Conservation (phyloP, 108 stramenopile species). For the Mediolabrus comicus region DNA sequence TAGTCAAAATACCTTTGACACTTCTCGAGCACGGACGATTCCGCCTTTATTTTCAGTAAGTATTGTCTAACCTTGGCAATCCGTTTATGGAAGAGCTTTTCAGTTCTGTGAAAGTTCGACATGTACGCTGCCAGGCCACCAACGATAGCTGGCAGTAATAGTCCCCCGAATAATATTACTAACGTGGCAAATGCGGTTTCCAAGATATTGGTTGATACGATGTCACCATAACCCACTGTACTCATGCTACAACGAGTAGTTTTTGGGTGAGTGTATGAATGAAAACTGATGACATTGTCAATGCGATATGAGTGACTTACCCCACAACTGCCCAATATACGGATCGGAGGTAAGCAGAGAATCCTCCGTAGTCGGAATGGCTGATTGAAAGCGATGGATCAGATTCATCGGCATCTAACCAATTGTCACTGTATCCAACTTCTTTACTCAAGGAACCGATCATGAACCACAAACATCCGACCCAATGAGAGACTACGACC, state of each 20-base stretch:
- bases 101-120: conserved; percentile 42
- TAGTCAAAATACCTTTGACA: conserved; percentile 51
- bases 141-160: conserved; percentile 54
- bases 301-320: too few relatives aligned
- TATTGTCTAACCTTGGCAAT: conserved; percentile 18
- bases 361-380: conserved; percentile 33
- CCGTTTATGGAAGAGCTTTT: conserved; percentile 22
- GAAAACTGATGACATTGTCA: too few relatives aligned
- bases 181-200: conserved; percentile 46
- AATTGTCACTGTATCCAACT: conserved; percentile 22
- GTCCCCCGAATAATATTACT: conserved; percentile 47
- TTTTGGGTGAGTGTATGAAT: too few relatives aligned
- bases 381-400: conserved; percentile 21
- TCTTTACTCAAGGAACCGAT: conserved; percentile 12
- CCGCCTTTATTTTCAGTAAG: conserved; percentile 17
- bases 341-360: conserved; percentile 40
- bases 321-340: conserved; percentile 56
- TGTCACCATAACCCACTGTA: conserved; percentile 59
- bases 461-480: conserved; percentile 40
- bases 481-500: conserved; percentile 46
- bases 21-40: conserved; percentile 19
- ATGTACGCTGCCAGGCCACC: conserved; percentile 59
- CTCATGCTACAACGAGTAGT: too few relatives aligned
- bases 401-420: conserved; percentile 33
- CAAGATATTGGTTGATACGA: conserved; percentile 42